A percentile compares a stretch with the other conserved stretches of the same genome.
These are phyloP conservation scores for Fusarium palustre DNA, from an alignment of 2,329 filamentous ascomycete genomes.

Conservation along the genomic window DNA sequence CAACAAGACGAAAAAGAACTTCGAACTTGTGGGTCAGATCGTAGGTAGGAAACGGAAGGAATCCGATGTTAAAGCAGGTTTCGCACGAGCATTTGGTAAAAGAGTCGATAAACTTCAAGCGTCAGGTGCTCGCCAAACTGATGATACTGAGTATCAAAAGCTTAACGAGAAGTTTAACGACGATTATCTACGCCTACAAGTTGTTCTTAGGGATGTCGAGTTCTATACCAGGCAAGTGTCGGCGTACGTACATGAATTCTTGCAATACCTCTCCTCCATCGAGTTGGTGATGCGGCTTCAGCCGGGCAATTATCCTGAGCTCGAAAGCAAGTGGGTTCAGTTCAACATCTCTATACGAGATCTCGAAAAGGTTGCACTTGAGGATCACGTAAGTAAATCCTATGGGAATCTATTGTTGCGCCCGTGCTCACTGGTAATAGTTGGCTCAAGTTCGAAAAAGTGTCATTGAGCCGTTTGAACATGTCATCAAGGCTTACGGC, in stretches of 20 bases:
- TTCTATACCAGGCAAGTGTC: constrained; percentile 87
- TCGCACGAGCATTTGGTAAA: constrained; percentile 90
- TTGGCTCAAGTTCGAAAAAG: constrained; percentile 77
- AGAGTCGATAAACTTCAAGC: constrained; percentile 85
- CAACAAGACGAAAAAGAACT: constrained; percentile 95
- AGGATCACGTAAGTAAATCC: constrained; percentile 77
- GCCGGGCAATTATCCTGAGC: constrained; percentile 80
- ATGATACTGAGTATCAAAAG: constrained; percentile 84
- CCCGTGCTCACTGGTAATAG: constrained; percentile 49
- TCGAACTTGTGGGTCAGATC: constrained; percentile 90
- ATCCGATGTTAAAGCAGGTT: constrained; percentile 84
- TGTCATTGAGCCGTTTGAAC: constrained; percentile 86
- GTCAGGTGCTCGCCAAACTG: constrained; percentile 69
- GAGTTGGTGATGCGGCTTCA: constrained; percentile 81
- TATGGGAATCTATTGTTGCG: neutral
- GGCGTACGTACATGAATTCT: constrained; percentile 82
- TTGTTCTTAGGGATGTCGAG: constrained; percentile 93
- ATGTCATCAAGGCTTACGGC: constrained; percentile 81
- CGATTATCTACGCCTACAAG: constrained; percentile 90
- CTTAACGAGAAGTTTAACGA: constrained; percentile 89
- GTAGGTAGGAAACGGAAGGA: constrained; percentile 88
- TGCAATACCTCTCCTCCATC: constrained; percentile 83
- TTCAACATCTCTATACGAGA: constrained; percentile 90
- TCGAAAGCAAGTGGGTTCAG: constrained; percentile 94
- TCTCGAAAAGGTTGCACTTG: constrained; percentile 82